phyloP scores from a whole-genome alignment of 1,284 basidiomycete genomes.

The Marasmius fiardii region DNA sequence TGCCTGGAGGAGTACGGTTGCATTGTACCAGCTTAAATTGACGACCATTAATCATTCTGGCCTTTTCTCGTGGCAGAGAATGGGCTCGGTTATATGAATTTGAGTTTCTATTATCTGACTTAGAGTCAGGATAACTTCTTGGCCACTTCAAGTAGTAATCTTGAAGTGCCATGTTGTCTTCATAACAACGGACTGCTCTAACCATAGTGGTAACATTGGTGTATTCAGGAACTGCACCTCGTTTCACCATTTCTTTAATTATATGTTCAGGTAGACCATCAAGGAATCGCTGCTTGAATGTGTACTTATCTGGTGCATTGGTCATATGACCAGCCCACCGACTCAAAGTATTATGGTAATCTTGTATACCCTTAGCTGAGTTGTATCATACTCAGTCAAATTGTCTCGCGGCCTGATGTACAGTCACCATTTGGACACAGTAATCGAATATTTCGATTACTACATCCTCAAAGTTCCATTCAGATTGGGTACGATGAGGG shows the following conservation, averaged over 20 bases:
- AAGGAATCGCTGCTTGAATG: conserved; percentile 10
- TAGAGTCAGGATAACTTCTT: neutral
- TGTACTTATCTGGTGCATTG: conserved; percentile 5
- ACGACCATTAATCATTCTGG: neutral
- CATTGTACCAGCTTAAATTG: neutral
- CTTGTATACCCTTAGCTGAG: conserved; percentile 4
- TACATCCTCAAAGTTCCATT: conserved; percentile 15
- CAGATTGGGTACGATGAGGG: neutral
- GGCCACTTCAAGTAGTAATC: neutral
- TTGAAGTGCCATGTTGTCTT: conserved; percentile 3
- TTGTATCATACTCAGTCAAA: conserved; percentile 10
- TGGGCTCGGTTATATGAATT: neutral
- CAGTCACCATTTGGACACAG: conserved; percentile 15
- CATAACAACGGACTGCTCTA: neutral
- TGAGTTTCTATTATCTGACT: neutral
- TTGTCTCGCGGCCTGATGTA: conserved; percentile 14
- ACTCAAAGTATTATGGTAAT: conserved; percentile 12
- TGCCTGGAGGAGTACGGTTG: neutral
- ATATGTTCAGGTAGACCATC: conserved; percentile 3
- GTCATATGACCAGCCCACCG: conserved; percentile 9
- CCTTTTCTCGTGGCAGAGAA: neutral
- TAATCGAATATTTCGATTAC: conserved; percentile 16
- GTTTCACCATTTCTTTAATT: conserved; percentile 3
- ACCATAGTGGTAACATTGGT: neutral
- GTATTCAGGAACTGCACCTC: neutral